These are phyloP conservation scores for Colletotrichum sp. DNA, from an alignment of 2,329 filamentous ascomycete species.

Conservation along the genomic window DNA sequence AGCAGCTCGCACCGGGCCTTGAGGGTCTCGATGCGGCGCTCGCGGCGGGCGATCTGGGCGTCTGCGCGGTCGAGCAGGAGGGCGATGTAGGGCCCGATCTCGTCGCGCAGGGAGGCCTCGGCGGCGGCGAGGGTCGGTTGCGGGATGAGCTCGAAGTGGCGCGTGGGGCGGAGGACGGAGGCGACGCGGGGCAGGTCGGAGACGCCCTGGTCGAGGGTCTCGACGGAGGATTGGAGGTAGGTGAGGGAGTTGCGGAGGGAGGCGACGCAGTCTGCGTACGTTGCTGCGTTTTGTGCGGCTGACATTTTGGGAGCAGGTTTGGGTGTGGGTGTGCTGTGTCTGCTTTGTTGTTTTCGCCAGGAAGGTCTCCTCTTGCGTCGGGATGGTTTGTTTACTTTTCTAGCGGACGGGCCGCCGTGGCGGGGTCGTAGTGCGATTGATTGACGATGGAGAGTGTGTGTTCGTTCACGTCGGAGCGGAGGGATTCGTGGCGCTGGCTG, in stretches of 20 bases:
- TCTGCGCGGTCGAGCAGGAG: slow-evolving; percentile 83
- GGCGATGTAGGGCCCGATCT: slow-evolving; percentile 87
- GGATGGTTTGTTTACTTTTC: background rate
- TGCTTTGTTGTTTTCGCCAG: background rate
- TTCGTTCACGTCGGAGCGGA: background rate
- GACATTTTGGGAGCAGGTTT: too few relatives aligned
- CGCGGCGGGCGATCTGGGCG: slow-evolving; percentile 81
- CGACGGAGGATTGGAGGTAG: slow-evolving; percentile 65
- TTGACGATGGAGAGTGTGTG: rapidly evolving
- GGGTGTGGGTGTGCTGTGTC: background rate
- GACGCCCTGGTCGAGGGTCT: slow-evolving; percentile 60
- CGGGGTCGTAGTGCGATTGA: too few relatives aligned
- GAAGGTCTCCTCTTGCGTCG: background rate
- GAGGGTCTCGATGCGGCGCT: slow-evolving; percentile 81
- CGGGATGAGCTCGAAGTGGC: slow-evolving; percentile 94
- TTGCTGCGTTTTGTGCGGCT: slow-evolving; percentile 21
- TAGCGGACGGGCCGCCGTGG: too few relatives aligned
- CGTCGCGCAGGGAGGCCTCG: slow-evolving; percentile 83
- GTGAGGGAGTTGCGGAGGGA: slow-evolving; percentile 65
- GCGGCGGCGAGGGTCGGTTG: slow-evolving; percentile 82
- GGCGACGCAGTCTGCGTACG: slow-evolving; percentile 63
- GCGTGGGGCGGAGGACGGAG: slow-evolving; percentile 47
- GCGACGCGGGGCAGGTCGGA: slow-evolving; percentile 62
- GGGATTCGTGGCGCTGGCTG: background rate
- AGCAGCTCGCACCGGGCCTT: slow-evolving; percentile 85